A percentile compares a stretch with the other conserved stretches of the same genome.
These are phyloP conservation scores for Zychaea mexicana DNA, from an alignment of 371 early-diverging fungal species.

Conservation along the genomic window DNA sequence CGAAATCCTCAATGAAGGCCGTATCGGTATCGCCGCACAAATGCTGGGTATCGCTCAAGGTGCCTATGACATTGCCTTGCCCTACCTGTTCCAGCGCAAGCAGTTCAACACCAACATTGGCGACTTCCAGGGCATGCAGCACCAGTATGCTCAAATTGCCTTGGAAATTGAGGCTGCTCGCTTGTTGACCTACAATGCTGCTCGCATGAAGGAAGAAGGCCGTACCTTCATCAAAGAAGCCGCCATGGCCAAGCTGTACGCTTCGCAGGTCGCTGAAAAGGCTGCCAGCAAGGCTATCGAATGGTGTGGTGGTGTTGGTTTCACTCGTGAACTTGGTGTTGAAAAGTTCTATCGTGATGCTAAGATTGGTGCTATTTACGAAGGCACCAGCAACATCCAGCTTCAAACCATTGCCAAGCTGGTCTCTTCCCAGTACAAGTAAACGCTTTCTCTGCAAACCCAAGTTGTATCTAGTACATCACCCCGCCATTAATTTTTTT, in stretches of 20 bases:
- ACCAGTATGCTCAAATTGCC: conserved; percentile 95
- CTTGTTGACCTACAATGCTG: conserved; percentile 96
- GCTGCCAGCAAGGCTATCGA: conserved; percentile 90
- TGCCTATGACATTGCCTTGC: conserved; percentile 87
- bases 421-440: conserved; percentile 60
- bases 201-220: conserved; percentile 94
- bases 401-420: conserved; percentile 92
- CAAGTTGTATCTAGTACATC: no score
- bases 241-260: conserved; percentile 97
- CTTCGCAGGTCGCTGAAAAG: conserved; percentile 94
- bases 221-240: conserved; percentile 91
- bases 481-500: no score
- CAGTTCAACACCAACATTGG: conserved; percentile 90
- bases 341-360: conserved; percentile 98
- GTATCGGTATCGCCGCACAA: conserved; percentile 98
- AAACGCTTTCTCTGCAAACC: no score
- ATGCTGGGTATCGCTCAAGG: conserved; percentile 98
- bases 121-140: conserved; percentile 97
- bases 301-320: conserved; percentile 98
- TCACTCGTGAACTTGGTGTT: conserved; percentile 77
- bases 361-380: conserved; percentile 90
- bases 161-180: conserved; percentile 97
- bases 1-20: conserved; percentile 97
- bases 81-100: conserved; percentile 95
- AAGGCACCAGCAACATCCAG: conserved; percentile 92